phyloP scores from a whole-genome alignment of 139 green algal genomes.

The Trebouxia sp. region DNA sequence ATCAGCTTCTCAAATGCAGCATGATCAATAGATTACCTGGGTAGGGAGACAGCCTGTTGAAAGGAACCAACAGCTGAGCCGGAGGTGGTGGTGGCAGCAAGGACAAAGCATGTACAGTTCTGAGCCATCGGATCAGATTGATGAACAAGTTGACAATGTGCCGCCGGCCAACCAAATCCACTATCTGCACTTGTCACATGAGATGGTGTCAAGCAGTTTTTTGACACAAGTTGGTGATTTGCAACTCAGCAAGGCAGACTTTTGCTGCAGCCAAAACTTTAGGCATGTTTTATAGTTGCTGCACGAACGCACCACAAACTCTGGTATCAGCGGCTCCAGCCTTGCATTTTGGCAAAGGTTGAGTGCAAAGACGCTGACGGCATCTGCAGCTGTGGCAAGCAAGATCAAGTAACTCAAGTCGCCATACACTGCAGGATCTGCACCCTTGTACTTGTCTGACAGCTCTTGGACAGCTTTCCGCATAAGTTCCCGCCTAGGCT shows the following conservation, averaged over 20 bases:
- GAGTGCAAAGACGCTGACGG: neutral
- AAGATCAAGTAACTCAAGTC: neutral
- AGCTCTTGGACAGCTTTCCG: neutral
- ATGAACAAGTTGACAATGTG: neutral
- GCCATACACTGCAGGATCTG: neutral
- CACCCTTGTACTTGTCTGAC: neutral
- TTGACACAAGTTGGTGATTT: too few species aligned
- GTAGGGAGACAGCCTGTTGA: neutral
- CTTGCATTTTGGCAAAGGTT: neutral
- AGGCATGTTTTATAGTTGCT: neutral
- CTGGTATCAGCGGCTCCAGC: neutral
- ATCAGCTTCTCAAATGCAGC: slow-evolving; percentile 1
- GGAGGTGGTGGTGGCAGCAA: neutral
- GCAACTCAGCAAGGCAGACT: neutral
- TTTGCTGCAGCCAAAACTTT: neutral
- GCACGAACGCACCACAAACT: neutral
- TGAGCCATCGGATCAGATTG: neutral
- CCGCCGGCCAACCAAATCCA: neutral
- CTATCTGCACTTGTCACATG: neutral
- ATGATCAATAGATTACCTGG: neutral
- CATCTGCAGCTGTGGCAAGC: neutral
- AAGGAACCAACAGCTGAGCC: neutral
- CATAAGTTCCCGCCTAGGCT: neutral
- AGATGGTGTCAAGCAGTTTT: neutral
- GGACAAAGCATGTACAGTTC: neutral